Evolutionary conservation across 495 filamentous ascomycete species (phyloP), one percentile per base, ranked within the genome.

Genomic region (Talaromyces ruber): DNA sequence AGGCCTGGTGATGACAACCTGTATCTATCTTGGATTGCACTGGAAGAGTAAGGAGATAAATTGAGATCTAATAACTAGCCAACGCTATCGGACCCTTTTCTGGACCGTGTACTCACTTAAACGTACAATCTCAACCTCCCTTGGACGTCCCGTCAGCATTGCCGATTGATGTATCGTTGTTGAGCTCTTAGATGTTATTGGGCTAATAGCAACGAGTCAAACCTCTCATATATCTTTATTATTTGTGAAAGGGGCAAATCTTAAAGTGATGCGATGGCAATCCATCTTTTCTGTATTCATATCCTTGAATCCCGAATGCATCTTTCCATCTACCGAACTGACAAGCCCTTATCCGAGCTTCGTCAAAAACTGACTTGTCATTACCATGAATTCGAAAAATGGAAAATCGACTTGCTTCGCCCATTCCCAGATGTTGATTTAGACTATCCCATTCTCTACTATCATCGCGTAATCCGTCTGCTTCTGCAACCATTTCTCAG

Each of bases 71-170:
- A 55, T 52, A 45, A 45, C 39, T 45, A 45, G n/a, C 12, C 39
- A 45, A 45, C 67, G 43, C 72, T 70, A 12, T 64, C 72, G 6
- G 63, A 74, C 24, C 64, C 79, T 0, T 80, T 80, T 52, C 6
- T 80, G 76, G 77, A 77, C 67, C 45, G 73, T 77, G 4, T 79
- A 79, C 55, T 63, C 74, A 6, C 63, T 74, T 6, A 75, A 79
- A 50, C 60, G 76, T 28, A 68, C 70, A 16, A 72, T 73, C 34
- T 67, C 74, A 2, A 74, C 71, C 62, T 71, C 74, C 8, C 58
- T 76, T 2, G 75, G 76, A 7, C 59, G 75, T 9, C 76, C 76
- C 12, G 71, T 75, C 45, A 76, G 74, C 37, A 74, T 79, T 21
- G 65, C 72, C 8, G 76, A 79, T 53, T 67, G 73, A 61, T 71